Conservation (phyloP, 2,329 filamentous ascomycete genomes). For the Penicillium sp. region DNA sequence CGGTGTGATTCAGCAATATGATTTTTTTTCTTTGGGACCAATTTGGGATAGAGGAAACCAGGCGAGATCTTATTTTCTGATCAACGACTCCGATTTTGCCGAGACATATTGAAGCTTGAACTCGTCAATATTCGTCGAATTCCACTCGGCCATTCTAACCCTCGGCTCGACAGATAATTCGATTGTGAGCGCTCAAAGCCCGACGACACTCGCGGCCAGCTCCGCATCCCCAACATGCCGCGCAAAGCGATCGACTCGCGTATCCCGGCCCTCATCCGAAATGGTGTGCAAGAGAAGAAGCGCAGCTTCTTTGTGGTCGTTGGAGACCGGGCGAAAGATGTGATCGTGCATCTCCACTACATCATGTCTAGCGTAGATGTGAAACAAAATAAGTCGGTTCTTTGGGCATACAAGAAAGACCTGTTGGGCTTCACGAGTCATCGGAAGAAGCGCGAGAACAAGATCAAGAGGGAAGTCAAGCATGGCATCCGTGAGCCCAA, state of each 20-base stretch:
- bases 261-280: slow-evolving; percentile 87
- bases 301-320: slow-evolving; percentile 97
- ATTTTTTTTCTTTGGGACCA: slow-evolving; percentile 31
- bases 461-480: slow-evolving; percentile 98
- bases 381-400: slow-evolving; percentile 91
- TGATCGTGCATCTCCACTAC: slow-evolving; percentile 92
- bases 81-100: slow-evolving; percentile 1
- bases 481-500: slow-evolving; percentile 90
- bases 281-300: slow-evolving; percentile 93
- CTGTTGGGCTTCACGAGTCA: slow-evolving; percentile 93
- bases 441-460: slow-evolving; percentile 95
- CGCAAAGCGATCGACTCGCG: slow-evolving; percentile 74
- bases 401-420: slow-evolving; percentile 99
- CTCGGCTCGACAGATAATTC: not conserved
- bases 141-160: not conserved
- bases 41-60: slow-evolving; percentile 13
- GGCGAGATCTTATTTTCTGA: slow-evolving; percentile 12
- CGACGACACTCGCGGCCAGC: slow-evolving; percentile 24
- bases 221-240: slow-evolving; percentile 40
- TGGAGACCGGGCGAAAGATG: slow-evolving; percentile 91
- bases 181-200: slow-evolving; percentile 8
- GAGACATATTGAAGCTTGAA: not conserved
- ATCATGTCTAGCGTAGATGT: slow-evolving; percentile 89
- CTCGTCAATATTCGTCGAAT: not conserved
- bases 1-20: slow-evolving; percentile 35